Evolutionary conservation across 306 rosid genomes (phyloP), one percentile per base, ranked within the genome.

Genomic region (Malus sieversii): DNA sequence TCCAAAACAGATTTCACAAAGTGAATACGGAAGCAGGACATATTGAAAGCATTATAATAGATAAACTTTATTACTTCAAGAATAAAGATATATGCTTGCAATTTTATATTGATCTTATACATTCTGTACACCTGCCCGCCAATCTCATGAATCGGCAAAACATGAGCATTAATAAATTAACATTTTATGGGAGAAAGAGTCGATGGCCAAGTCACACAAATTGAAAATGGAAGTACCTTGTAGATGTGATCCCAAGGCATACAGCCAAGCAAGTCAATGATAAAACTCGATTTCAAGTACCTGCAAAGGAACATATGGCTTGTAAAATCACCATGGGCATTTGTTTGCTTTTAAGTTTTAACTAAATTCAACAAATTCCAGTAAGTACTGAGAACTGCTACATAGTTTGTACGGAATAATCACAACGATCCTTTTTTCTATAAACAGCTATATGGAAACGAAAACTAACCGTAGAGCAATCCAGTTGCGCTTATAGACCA

Each of bases 241-340:
- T 71, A 92, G 79, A 95, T 83, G 76, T 88, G 68, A 80, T 95
- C 99, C 99, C 97, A 95, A 42, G 99, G 99, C 91, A 95, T 71
- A 75, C 99, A 95, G 65, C 85, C 93, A 75, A 95, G 97, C 53
- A 95, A 71, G 76, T 95, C 99, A 71, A 92, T 29, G 81, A 88
- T 72, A 77, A 95, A 95, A 81, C 60, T 29, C 70, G 91, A 85
- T 77, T 88, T 95, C 76, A 95, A 82, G 81, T 95, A 95, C 85
- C 98, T 95, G 85, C 76, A 63, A 38, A 16, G 11, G 63, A 35
- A 22, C 33, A 40, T 20, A 60, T 65, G 14, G 69, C 6, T 65
- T 65, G 45, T 65, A 42, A 65, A 65, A 33, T 18, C 38, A 33
- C 44, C 0, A 19, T 8, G 69, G 7, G 3, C 27, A 65, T 65